These are phyloP conservation scores for Elsinoe necatrix DNA, from an alignment of 2,329 filamentous ascomycete species.

Conservation along the genomic window DNA sequence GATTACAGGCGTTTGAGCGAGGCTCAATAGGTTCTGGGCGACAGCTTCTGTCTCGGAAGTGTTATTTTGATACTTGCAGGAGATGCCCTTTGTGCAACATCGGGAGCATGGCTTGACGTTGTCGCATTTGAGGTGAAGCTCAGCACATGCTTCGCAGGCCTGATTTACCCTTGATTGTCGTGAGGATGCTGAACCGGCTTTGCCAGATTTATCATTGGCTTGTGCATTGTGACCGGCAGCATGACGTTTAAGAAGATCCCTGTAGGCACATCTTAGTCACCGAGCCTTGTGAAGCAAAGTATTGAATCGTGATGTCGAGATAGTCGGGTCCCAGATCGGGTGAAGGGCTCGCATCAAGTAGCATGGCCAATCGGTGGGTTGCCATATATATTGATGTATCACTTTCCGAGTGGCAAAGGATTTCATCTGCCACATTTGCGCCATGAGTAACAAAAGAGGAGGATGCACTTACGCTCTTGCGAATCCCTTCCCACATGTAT, in stretches of 20 bases:
- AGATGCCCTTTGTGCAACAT: slow-evolving; percentile 42
- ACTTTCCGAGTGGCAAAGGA: neutral
- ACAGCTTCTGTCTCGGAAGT: slow-evolving; percentile 27
- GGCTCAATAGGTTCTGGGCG: slow-evolving; percentile 16
- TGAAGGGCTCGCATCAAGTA: neutral
- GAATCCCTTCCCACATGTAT: slow-evolving; percentile 40
- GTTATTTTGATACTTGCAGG: slow-evolving; percentile 33
- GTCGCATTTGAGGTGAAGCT: slow-evolving; percentile 46
- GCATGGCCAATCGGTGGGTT: neutral
- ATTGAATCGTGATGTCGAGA: neutral
- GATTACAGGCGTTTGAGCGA: slow-evolving; percentile 9
- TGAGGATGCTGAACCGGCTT: slow-evolving; percentile 25
- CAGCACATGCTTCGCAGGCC: slow-evolving; percentile 45
- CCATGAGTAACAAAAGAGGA: neutral
- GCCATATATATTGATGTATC: neutral
- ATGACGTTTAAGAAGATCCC: slow-evolving; percentile 45
- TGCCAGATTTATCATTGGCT: slow-evolving; percentile 27
- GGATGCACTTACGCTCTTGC: slow-evolving; percentile 33
- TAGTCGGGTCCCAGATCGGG: neutral
- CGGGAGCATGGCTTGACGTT: slow-evolving; percentile 47
- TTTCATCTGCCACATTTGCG: neutral
- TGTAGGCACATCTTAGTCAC: slow-evolving; percentile 17
- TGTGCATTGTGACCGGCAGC: slow-evolving; percentile 36
- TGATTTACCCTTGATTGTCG: slow-evolving; percentile 38
- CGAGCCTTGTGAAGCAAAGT: slow-evolving; percentile 7